Conservation (phyloP, 768 basidiomycete genomes). For the Russula sp. region DNA sequence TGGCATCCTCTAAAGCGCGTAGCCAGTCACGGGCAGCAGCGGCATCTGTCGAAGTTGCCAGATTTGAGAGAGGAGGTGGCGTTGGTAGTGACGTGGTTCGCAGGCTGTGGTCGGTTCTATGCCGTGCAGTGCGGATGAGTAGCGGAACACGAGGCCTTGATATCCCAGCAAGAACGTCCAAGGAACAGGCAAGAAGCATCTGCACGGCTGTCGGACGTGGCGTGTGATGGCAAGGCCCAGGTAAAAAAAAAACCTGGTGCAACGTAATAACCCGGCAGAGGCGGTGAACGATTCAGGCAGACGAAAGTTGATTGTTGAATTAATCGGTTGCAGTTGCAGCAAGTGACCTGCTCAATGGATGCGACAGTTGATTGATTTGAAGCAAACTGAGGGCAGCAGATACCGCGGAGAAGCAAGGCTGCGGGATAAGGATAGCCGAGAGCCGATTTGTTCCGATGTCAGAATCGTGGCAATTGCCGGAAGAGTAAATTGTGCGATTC, state of each 20-base stretch:
- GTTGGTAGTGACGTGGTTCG: conserved; percentile 19
- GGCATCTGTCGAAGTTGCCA: conserved; percentile 24
- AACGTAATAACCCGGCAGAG: conserved; percentile 6
- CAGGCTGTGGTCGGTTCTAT: conserved; percentile 8
- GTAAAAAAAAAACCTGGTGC: background rate
- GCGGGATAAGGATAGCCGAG: background rate
- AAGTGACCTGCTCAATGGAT: background rate
- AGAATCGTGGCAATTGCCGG: background rate
- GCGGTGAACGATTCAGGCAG: background rate
- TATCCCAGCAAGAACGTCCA: background rate
- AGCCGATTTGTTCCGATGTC: conserved; percentile 4
- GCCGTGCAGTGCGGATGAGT: conserved; percentile 1
- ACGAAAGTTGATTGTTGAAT: background rate
- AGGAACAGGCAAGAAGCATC: conserved; percentile 8
- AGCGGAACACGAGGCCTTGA: background rate
- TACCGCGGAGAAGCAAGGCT: background rate
- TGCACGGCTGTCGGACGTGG: background rate
- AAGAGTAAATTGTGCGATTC: background rate
- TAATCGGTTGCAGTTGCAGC: background rate
- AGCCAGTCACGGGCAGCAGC: conserved; percentile 29
- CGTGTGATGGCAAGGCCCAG: background rate
- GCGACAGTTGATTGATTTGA: too few relatives aligned
- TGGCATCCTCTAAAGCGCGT: conserved; percentile 11
- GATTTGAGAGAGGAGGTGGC: conserved; percentile 24
- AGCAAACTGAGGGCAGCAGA: background rate